These are phyloP conservation scores for Fusarium napiforme DNA, from an alignment of 2,329 filamentous ascomycete genomes.

Conservation along the genomic window DNA sequence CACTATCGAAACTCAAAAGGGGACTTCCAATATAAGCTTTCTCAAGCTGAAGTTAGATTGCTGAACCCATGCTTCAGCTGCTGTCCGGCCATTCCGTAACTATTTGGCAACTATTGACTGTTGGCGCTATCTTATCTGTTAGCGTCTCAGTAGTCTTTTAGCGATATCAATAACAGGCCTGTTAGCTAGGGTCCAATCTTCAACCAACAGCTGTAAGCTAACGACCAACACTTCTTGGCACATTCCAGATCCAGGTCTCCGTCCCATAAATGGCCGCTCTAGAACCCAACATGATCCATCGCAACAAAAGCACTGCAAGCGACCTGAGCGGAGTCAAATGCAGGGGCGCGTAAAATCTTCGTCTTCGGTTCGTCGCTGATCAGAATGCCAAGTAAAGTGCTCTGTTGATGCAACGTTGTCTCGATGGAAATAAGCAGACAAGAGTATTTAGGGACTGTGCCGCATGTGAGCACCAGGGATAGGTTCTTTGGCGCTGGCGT, in stretches of 20 bases:
- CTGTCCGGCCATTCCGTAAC: not conserved
- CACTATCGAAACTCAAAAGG: not conserved
- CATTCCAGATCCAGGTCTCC: not conserved
- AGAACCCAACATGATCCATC: not conserved
- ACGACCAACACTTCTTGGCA: not conserved
- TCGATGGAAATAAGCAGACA: not conserved
- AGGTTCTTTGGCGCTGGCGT: not conserved
- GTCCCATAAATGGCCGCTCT: not conserved
- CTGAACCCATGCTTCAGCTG: not conserved
- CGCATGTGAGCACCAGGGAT: not conserved
- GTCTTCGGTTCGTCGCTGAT: not conserved
- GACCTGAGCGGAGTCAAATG: not conserved
- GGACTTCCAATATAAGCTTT: not conserved
- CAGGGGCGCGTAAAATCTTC: not conserved
- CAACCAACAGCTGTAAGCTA: not conserved
- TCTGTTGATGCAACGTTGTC: not conserved
- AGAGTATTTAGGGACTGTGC: not conserved
- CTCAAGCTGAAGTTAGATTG: not conserved
- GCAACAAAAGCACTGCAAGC: not conserved
- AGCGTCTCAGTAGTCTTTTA: rapidly evolving
- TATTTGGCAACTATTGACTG: not conserved
- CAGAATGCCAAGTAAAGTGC: not conserved
- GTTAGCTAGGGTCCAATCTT: not conserved
- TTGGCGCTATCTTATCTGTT: not conserved
- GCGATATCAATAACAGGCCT: not conserved